Base-by-base conservation (phyloP, 108 stramenopile genomes). In the Epithemia pelagica region DNA sequence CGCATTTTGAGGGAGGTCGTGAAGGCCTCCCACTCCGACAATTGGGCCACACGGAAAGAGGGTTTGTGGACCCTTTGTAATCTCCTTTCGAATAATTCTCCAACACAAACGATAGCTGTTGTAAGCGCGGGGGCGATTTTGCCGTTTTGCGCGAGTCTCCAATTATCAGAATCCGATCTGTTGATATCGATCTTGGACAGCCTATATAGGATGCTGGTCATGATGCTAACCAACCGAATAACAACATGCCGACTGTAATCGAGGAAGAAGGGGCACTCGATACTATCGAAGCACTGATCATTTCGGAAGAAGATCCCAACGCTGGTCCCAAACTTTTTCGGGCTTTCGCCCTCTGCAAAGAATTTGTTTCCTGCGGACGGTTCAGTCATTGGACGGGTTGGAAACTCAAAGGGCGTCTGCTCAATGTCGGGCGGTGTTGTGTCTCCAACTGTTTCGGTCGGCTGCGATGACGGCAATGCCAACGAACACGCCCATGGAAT, bases 51-150 rank as follows among this genome's bases (percentile, higher is more conserved):
- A 0, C 74, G 83, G 2, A 96, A 95, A 78, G 97, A 98, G 74
- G 96, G 95, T 2, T 64, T 84, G 32, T 98, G 92, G 88, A 79
- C 80, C 19, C 56, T 95, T 23, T 76, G 80, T 62, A 96, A 96
- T 68, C 64, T 96, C 66, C 78, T 83, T 37, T 87, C 87, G 2
- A 80, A 78, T 28, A 88, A 91, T 1, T 83, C 27, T 59, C 56
- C 73, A 3, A 62, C 52, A 20, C 78, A 89, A 24, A 72, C 94
- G 0, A 62, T 66, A 37, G 62, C 59, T 29, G 20, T 30, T 15
- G 60, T 95, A 28, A 88, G 92, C 2, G 86, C 92, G 71, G 52
- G 31, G 26, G 85, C 78, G 30, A 93, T 78, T 1, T 69, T 97
- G 32, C 63, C 75, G 52, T 75, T 90, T n/a, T 59, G 96, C 15